phyloP scores from a whole-genome alignment of 1,284 basidiomycete genomes.

The Leccinum subrobustum region DNA sequence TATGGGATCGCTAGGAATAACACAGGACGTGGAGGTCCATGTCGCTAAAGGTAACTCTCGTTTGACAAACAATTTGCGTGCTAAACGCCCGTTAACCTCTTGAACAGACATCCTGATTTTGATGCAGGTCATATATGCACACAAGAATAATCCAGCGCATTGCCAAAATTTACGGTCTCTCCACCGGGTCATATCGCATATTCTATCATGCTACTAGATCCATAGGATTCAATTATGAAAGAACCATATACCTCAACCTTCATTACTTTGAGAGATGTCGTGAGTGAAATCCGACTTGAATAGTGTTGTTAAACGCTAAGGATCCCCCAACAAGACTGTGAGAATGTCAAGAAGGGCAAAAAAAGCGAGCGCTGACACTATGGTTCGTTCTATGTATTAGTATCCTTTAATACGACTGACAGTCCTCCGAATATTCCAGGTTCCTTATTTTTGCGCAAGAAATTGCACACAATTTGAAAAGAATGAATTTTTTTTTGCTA shows the following conservation, averaged over 20 bases:
- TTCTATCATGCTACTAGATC: too few species aligned
- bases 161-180: too few species aligned
- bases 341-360: constrained; percentile 49
- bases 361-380: constrained; percentile 73
- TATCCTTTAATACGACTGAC: background rate
- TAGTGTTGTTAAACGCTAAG: constrained; percentile 16
- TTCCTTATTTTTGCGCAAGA: background rate
- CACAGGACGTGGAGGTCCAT: background rate
- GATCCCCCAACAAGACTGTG: constrained; percentile 53
- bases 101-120: constrained; percentile 32
- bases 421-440: background rate
- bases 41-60: background rate
- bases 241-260: too few species aligned
- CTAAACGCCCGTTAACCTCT: background rate
- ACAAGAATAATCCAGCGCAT: too few species aligned
- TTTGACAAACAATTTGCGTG: background rate
- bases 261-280: too few species aligned
- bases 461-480: background rate
- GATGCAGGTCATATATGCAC: constrained; percentile 26
- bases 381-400: constrained; percentile 44
- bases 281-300: constrained; percentile 29
- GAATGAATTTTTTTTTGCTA: too few species aligned
- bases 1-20: background rate
- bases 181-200: too few species aligned
- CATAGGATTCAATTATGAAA: too few species aligned